phyloP scores from a whole-genome alignment of 2,329 filamentous ascomycete genomes.

The Penicillium aurantiogriseum region DNA sequence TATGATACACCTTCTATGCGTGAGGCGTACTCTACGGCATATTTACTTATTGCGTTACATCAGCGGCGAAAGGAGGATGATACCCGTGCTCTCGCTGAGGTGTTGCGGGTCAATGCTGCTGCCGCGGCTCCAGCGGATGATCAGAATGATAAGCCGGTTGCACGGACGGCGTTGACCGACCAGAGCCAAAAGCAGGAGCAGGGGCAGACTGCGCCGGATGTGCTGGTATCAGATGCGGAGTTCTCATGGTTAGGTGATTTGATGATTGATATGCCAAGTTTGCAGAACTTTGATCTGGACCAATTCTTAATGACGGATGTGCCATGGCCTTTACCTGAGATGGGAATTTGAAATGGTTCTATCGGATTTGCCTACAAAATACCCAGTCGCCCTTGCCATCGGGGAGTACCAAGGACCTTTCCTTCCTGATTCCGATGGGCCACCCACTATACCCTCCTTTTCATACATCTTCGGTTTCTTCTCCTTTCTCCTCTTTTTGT shows the following conservation, averaged over 20 bases:
- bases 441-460: background rate
- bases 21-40: slow-evolving; percentile 56
- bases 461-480: background rate
- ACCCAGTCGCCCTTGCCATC: background rate
- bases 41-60: slow-evolving; percentile 54
- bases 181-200: background rate
- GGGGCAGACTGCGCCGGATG: slow-evolving; percentile 13
- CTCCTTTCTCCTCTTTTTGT: background rate
- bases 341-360: slow-evolving; percentile 21
- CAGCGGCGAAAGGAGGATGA: slow-evolving; percentile 51
- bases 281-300: slow-evolving; percentile 48
- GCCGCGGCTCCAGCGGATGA: slow-evolving; percentile 21
- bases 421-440: background rate
- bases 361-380: background rate
- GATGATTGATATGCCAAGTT: slow-evolving; percentile 46
- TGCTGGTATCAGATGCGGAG: slow-evolving; percentile 34
- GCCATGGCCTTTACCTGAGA: slow-evolving; percentile 28
- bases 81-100: slow-evolving; percentile 38
- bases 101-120: slow-evolving; percentile 38
- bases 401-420: background rate
- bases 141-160: background rate
- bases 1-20: slow-evolving; percentile 52
- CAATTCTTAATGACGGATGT: slow-evolving; percentile 39
- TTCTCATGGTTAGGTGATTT: slow-evolving; percentile 47
- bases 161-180: background rate